Evolutionary conservation across 306 rosid species (phyloP), one percentile per base, ranked within the genome.

Genomic region (Cucurbita ficifolia): DNA sequence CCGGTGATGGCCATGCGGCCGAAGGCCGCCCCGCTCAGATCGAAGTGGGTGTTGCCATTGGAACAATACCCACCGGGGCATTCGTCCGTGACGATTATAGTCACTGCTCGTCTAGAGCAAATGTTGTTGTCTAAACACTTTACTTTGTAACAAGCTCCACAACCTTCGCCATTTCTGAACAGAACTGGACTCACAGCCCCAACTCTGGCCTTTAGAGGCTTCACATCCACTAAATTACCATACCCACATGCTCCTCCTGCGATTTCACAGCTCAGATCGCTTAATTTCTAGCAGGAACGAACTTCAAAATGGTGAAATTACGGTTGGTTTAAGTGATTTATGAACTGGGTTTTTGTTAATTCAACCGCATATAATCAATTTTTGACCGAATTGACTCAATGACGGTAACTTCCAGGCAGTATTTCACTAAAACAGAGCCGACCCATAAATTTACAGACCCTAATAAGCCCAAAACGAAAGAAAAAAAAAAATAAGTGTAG

Each of bases 231-330:
- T 75, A 90, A 49, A 1, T 79, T 75, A 0, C 98, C 97, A 45
- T 93, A 93, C 65, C 98, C 98, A 62, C 98, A 94, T 4, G 98
- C 97, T 49, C 98, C 98, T 6, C 98, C 98, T 92, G 62, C 74
- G 70, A 10, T 33, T 74, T 35, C 1, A n/a, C 46, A 63, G 68
- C 18, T 52, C 77, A 48, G 9, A 35, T 67, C 72, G n/a, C 19
- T 12, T 2, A 42, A 64, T n/a, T 42, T 42, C 38, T 39, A 42
- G 36, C 71, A 40, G 35, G 38, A 18, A 42, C 5, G 72, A 68
- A 46, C 42, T 68, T 7, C 4, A 29, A 43, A 45, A 21, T 29
- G 21, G 19, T 7, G 54, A 48, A 21, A 67, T 43, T 19, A 14
- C 12, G 11, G 54, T 2, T 19, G 52, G 19, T n/a, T 10, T 2